Conservation (phyloP, 768 basidiomycete genomes). For the Phylloporus scabripes region DNA sequence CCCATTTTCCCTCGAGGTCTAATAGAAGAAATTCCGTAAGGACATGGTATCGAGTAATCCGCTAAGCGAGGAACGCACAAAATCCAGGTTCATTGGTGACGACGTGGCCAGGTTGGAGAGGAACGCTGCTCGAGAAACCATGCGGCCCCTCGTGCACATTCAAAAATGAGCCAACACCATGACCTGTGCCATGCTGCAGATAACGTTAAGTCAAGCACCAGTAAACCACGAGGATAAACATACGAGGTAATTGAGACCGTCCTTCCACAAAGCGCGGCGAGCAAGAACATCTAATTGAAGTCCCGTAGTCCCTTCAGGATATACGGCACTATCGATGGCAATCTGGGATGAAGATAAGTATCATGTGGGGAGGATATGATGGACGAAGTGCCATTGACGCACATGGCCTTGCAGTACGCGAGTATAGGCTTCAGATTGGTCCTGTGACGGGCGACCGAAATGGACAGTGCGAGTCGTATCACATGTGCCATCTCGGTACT, state of each 20-base stretch:
- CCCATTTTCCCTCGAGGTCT: conserved; percentile 79
- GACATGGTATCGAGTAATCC: conserved; percentile 11
- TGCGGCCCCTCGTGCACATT: conserved; percentile 84
- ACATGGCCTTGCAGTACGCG: conserved; percentile 95
- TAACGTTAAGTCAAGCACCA: conserved; percentile 13
- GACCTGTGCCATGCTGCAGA: conserved; percentile 81
- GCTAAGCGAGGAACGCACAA: conserved; percentile 46
- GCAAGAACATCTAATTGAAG: conserved; percentile 82
- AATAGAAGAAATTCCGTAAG: conserved; percentile 15
- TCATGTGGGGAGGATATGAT: conserved; percentile 11
- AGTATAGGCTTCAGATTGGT: conserved; percentile 88
- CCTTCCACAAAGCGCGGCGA: conserved; percentile 83
- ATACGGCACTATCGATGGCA: conserved; percentile 83
- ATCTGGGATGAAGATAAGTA: conserved; percentile 47
- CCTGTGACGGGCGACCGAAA: conserved; percentile 81
- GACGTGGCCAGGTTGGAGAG: conserved; percentile 81
- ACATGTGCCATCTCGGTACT: conserved; percentile 87
- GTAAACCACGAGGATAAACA: conserved; percentile 23
- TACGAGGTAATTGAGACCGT: conserved; percentile 76
- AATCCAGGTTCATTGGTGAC: conserved; percentile 94
- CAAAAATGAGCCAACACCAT: conserved; percentile 85
- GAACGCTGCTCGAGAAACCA: conserved; percentile 62
- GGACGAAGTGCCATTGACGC: conserved; percentile 33
- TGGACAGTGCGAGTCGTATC: conserved; percentile 80
- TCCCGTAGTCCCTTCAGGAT: conserved; percentile 87